These are phyloP conservation scores for Citrullus colocynthis DNA, from an alignment of 306 rosid genomes.

Conservation along the genomic window DNA sequence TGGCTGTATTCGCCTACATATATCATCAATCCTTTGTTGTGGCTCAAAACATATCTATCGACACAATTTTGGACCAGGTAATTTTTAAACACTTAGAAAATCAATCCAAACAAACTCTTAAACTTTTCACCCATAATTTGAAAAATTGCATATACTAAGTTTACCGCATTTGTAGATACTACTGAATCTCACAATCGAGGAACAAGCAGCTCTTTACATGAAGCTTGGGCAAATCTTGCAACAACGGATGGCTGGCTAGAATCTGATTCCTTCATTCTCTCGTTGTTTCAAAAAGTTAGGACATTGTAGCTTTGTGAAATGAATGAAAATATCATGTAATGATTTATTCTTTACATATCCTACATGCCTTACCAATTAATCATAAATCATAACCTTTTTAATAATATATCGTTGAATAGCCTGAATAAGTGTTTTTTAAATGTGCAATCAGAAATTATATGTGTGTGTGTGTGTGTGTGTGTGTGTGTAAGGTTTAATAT, in stretches of 20 bases:
- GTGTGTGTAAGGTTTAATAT: not conserved
- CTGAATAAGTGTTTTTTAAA: not conserved
- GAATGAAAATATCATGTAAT: not conserved
- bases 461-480: not conserved
- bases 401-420: not conserved
- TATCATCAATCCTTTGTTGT: constrained; percentile 93
- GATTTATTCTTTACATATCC: not conserved
- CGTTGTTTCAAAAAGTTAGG: not conserved
- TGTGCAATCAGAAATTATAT: not conserved
- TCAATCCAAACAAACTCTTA: no score
- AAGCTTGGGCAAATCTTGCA: constrained; percentile 68
- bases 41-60: constrained; percentile 60
- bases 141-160: not conserved
- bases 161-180: constrained; percentile 33
- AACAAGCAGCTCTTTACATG: constrained; percentile 58
- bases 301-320: not conserved
- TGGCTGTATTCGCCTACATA: constrained; percentile 95
- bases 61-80: constrained; percentile 73
- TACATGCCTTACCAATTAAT: not conserved
- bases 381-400: not conserved
- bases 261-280: not conserved
- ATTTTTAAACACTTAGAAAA: not conserved
- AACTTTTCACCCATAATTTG: not conserved
- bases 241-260: constrained; percentile 31
- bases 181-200: constrained; percentile 70